phyloP scores from a whole-genome alignment of 108 stramenopile genomes.

The Seminavis robusta region DNA sequence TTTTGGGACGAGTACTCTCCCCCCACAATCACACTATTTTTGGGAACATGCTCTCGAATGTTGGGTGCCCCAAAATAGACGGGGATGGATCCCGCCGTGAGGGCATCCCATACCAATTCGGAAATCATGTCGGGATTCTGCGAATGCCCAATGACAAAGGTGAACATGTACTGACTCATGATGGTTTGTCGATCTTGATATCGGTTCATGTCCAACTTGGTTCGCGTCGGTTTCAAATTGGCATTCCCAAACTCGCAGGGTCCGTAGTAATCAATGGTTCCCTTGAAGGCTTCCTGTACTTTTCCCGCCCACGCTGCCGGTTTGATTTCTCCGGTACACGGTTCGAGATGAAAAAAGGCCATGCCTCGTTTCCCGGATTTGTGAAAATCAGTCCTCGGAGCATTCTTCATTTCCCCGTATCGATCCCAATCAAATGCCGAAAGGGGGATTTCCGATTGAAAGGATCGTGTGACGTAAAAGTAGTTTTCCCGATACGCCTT shows the following conservation, averaged over 20 bases:
- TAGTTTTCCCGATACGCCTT: slow-evolving; percentile 20
- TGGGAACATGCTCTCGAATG: slow-evolving; percentile 35
- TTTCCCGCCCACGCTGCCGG: slow-evolving; percentile 36
- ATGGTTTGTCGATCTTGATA: slow-evolving; percentile 24
- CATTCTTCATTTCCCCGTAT: slow-evolving; percentile 19
- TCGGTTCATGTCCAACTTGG: no score
- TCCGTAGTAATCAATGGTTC: no score
- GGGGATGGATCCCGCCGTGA: slow-evolving; percentile 37
- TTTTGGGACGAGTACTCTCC: slow-evolving; percentile 21
- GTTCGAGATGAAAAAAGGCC: no score
- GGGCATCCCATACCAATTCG: slow-evolving; percentile 47
- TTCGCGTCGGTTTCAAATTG: neutral
- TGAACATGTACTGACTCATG: slow-evolving; percentile 49
- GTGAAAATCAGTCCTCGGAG: slow-evolving; percentile 15
- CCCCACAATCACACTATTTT: slow-evolving; percentile 29
- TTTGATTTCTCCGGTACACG: no score
- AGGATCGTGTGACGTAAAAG: slow-evolving; percentile 67
- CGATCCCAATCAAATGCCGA: slow-evolving; percentile 61
- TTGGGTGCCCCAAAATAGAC: slow-evolving; percentile 55
- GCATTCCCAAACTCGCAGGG: no score
- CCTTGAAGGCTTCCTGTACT: slow-evolving; percentile 24
- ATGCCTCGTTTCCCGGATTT: no score
- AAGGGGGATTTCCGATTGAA: slow-evolving; percentile 56
- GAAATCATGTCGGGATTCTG: slow-evolving; percentile 29
- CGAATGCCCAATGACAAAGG: slow-evolving; percentile 52